Percentiles rank a stretch among this genome's conserved stretches.
These are phyloP conservation scores for Didymella sp. DNA, from an alignment of 2,329 filamentous ascomycete genomes.

Conservation along the genomic window DNA sequence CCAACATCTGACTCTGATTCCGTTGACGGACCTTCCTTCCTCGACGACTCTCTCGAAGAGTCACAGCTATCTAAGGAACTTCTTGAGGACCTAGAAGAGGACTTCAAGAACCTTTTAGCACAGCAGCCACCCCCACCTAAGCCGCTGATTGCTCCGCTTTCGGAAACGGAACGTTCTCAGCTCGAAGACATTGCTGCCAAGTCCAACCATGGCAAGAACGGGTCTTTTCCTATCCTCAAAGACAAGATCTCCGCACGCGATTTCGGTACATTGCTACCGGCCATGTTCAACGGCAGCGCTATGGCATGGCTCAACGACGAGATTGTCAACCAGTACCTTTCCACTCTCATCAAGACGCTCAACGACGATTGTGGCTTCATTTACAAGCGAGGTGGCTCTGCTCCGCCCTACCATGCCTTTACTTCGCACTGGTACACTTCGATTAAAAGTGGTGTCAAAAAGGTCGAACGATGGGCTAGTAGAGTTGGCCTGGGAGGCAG, in stretches of 20 bases:
- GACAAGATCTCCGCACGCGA: constrained; percentile 62
- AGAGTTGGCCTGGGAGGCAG: constrained; percentile 42
- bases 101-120: constrained; percentile 24
- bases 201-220: constrained; percentile 27
- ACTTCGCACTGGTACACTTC: constrained; percentile 71
- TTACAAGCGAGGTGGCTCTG: constrained; percentile 61
- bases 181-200: constrained; percentile 25
- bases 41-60: constrained; percentile 30
- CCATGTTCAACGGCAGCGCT: constrained; percentile 49
- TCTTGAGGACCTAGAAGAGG: constrained; percentile 26
- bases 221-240: constrained; percentile 19
- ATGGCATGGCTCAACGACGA: constrained; percentile 78
- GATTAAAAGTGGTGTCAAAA: constrained; percentile 45
- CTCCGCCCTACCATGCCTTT: constrained; percentile 68
- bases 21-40: neutral
- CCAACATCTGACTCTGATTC: constrained; percentile 11
- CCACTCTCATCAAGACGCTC: constrained; percentile 65
- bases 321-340: constrained; percentile 71
- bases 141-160: constrained; percentile 32
- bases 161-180: constrained; percentile 20
- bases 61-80: constrained; percentile 31
- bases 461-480: constrained; percentile 58
- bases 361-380: constrained; percentile 63
- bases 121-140: constrained; percentile 15
- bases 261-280: constrained; percentile 64